These are phyloP conservation scores for Sicyos baderoa DNA, from an alignment of 306 rosid species.

Conservation along the genomic window DNA sequence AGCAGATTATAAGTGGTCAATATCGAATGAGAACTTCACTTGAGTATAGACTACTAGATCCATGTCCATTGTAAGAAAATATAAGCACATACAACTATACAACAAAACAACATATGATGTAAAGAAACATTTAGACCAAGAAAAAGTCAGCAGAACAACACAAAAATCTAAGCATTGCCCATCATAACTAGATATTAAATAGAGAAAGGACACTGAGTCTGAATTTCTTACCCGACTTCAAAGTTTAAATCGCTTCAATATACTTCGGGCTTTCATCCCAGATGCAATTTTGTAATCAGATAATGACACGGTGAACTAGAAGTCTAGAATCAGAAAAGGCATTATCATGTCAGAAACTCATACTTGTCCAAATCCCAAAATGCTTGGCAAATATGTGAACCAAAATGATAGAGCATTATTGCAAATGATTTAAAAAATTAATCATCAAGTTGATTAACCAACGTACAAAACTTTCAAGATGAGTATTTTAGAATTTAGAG, in stretches of 20 bases:
- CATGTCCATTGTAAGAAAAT: background rate
- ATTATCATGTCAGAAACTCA: background rate
- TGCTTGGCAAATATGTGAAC: background rate
- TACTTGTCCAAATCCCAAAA: background rate
- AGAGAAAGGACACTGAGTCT: background rate
- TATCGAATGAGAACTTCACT: background rate
- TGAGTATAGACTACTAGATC: background rate
- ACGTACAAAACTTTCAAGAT: too few species aligned
- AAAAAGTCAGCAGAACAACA: background rate
- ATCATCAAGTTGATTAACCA: too few species aligned
- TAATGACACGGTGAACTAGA: background rate
- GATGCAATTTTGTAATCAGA: background rate
- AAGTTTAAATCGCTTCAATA: background rate
- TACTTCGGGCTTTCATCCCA: background rate
- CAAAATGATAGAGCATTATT: background rate
- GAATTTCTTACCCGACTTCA: background rate
- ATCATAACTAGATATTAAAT: background rate
- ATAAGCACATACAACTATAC: slow-evolving; percentile 1
- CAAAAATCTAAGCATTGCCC: background rate
- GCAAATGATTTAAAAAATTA: background rate
- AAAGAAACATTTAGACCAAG: background rate
- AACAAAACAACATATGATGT: background rate
- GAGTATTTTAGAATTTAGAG: too few species aligned
- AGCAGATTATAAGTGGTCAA: background rate
- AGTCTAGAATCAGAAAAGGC: background rate